Percentiles rank a stretch among this genome's conserved stretches.
These are phyloP conservation scores for Staphylotrichum longicolle DNA, from an alignment of 495 filamentous ascomycete species.

Conservation along the genomic window DNA sequence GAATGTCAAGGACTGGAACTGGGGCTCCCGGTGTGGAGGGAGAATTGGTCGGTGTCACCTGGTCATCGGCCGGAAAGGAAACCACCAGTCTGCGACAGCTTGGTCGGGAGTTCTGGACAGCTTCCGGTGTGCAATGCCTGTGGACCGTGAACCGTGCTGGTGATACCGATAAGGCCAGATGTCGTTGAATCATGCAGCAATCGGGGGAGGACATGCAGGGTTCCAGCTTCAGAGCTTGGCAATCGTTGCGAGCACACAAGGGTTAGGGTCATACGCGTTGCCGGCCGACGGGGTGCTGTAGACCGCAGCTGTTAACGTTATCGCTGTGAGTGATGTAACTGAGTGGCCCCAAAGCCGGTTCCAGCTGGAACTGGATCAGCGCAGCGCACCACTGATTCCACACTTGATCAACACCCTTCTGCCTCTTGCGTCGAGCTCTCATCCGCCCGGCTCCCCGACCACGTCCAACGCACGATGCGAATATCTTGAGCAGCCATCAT, in stretches of 20 bases:
- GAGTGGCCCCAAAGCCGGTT: constrained; percentile 1
- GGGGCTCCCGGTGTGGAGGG: neutral
- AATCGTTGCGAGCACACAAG: neutral
- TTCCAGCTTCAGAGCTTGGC: neutral
- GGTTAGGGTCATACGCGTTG: constrained; percentile 29
- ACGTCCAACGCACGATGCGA: constrained; percentile 22
- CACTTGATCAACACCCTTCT: neutral
- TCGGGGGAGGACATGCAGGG: constrained; percentile 13
- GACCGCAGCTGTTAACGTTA: neutral
- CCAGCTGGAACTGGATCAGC: neutral
- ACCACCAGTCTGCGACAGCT: neutral
- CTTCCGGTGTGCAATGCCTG: constrained; percentile 5
- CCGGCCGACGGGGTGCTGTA: neutral
- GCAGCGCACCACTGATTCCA: no score
- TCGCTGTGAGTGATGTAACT: constrained; percentile 22
- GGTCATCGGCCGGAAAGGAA: constrained; percentile 8
- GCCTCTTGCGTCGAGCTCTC: neutral
- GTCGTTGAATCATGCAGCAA: constrained; percentile 28
- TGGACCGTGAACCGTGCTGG: neutral
- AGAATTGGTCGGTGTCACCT: constrained; percentile 15
- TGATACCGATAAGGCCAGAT: constrained; percentile 35
- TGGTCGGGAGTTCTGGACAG: constrained; percentile 10
- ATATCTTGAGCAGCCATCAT: constrained; percentile 49
- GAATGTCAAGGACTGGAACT: constrained; percentile 1
- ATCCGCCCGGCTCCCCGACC: constrained; percentile 2